A percentile compares a stretch with the other conserved stretches of the same genome.
Evolutionary conservation across 352 stramenopile species (phyloP).

Genomic region (Pythium apleroticum): DNA sequence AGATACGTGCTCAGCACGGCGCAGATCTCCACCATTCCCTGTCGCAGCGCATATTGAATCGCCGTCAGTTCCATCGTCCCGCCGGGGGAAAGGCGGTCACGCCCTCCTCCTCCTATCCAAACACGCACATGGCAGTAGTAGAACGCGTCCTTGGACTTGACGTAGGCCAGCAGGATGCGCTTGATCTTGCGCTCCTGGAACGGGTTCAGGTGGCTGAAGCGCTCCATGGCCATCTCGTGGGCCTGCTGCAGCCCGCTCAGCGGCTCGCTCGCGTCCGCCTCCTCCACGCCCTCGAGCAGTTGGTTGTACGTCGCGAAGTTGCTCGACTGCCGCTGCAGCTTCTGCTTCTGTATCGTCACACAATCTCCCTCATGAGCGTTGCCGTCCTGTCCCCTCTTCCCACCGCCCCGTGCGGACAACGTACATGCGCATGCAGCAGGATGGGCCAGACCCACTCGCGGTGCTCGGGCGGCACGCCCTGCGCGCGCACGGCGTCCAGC

Average conservation of each 20-base stretch:
- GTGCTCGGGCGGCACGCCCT: conserved; percentile 63
- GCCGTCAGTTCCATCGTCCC: neutral
- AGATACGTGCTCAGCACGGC: conserved; percentile 76
- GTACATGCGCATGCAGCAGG: conserved; percentile 56
- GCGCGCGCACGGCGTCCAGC: conserved; percentile 51
- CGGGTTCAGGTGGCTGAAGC: conserved; percentile 73
- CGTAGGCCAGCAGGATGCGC: conserved; percentile 71
- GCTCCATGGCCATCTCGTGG: conserved; percentile 77
- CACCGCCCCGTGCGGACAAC: neutral
- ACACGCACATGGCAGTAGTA: conserved; percentile 72
- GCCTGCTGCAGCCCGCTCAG: conserved; percentile 58
- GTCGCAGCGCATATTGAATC: neutral
- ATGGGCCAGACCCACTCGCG: conserved; percentile 82
- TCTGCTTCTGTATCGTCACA: conserved; percentile 37
- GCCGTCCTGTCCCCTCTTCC: neutral
- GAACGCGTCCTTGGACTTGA: conserved; percentile 67
- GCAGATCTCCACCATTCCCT: conserved; percentile 82
- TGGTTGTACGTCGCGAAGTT: conserved; percentile 51
- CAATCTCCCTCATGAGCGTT: too few relatives aligned
- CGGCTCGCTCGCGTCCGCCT: conserved; percentile 32
- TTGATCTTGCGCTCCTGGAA: conserved; percentile 87
- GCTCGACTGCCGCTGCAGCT: conserved; percentile 55
- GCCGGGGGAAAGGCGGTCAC: too few relatives aligned
- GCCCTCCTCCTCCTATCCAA: too few relatives aligned
- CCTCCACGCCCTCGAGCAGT: conserved; percentile 39